A percentile compares a stretch with the other conserved stretches of the same genome.
phyloP scores from a whole-genome alignment of 2,329 filamentous ascomycete genomes.

The Colletotrichum tamarilloi region DNA sequence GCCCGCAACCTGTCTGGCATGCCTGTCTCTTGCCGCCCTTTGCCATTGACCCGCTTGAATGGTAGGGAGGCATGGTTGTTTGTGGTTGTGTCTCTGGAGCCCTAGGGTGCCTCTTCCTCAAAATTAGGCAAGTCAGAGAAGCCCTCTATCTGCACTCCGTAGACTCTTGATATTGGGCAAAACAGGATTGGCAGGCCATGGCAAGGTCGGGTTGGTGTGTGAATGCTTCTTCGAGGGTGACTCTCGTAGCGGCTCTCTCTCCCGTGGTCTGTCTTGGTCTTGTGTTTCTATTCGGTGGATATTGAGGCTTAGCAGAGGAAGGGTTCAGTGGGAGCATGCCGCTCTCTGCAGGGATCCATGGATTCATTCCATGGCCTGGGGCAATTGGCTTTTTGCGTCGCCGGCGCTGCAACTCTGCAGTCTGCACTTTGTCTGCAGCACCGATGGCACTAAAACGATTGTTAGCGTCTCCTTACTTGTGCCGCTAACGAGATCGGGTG shows the following conservation, averaged over 20 bases:
- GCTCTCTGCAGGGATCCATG: constrained; percentile 16
- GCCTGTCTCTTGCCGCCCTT: neutral
- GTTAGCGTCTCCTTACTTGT: neutral
- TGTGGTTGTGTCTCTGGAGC: neutral
- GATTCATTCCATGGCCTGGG: neutral
- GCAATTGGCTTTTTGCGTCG: neutral
- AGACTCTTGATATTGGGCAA: neutral
- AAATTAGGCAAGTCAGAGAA: constrained; percentile 14
- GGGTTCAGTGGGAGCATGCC: constrained; percentile 19
- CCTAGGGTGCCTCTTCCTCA: constrained; percentile 16
- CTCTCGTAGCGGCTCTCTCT: neutral
- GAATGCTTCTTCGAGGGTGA: neutral
- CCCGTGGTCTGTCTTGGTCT: constrained; percentile 14
- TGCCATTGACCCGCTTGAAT: neutral
- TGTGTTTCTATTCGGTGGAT: constrained; percentile 26
- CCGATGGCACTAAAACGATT: constrained; percentile 18
- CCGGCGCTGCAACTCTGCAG: neutral
- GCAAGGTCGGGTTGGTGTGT: constrained; percentile 1
- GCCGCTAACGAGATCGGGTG: constrained; percentile 26
- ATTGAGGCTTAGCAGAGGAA: constrained; percentile 24
- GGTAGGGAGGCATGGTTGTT: neutral
- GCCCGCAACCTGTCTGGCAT: neutral
- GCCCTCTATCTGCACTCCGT: neutral
- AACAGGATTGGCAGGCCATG: neutral
- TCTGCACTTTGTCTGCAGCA: constrained; percentile 20